Conservation (phyloP, 495 filamentous ascomycete species). For the Aspergillus bertholletiae region DNA sequence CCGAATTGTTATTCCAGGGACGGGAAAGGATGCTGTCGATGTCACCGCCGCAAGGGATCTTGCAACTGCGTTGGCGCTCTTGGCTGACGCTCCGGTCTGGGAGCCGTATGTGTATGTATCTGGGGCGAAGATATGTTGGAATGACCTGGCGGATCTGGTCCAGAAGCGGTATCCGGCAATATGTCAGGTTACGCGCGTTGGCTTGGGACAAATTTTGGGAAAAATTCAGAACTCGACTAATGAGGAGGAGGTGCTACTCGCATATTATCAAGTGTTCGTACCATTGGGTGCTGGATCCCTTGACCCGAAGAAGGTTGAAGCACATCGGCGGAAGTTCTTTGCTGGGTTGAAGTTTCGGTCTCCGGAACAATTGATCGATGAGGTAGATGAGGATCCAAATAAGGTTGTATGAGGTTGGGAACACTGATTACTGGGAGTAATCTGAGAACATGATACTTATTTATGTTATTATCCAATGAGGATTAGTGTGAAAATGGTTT, state of each 20-base stretch:
- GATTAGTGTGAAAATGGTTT: no score
- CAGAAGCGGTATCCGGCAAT: neutral
- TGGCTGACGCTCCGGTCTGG: neutral
- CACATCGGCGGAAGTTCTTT: neutral
- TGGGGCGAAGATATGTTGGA: neutral
- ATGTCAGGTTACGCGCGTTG: neutral
- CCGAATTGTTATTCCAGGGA: slow-evolving; percentile 1
- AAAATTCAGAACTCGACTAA: neutral
- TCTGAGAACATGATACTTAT: no score
- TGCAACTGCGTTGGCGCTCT: neutral
- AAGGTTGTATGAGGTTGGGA: neutral
- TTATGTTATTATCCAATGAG: no score
- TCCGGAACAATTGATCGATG: neutral
- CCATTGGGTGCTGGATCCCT: neutral
- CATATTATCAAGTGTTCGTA: neutral
- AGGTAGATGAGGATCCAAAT: neutral
- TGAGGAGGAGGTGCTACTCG: neutral
- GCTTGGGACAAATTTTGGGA: neutral
- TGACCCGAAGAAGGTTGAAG: neutral
- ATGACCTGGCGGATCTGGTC: neutral
- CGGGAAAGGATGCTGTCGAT: slow-evolving; percentile 2
- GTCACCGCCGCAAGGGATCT: slow-evolving; percentile 8
- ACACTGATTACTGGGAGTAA: no score
- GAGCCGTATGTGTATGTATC: neutral
- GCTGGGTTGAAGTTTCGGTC: neutral